These are phyloP conservation scores for Chlamydomonas sp. DNA, from an alignment of 139 green algal genomes.

Conservation along the genomic window DNA sequence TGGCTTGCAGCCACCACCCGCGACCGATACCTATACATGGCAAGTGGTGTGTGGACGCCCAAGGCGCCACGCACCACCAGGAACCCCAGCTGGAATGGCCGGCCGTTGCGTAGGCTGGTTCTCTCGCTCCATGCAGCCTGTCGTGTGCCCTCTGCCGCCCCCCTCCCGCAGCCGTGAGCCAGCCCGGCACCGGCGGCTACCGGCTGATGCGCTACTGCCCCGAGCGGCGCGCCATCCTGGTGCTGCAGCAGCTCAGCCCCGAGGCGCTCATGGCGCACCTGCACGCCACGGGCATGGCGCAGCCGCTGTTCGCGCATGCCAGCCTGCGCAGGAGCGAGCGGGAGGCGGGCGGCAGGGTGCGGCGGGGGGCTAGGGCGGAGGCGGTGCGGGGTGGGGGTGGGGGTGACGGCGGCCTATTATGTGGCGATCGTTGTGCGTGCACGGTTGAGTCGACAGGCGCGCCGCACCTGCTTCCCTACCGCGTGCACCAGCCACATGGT, in stretches of 20 bases:
- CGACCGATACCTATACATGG: too few species aligned
- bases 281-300: constrained; percentile 20
- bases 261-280: constrained; percentile 24
- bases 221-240: background rate
- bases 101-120: too few species aligned
- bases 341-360: background rate
- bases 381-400: background rate
- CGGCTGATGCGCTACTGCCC: constrained; percentile 26
- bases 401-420: background rate
- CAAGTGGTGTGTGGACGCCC: too few species aligned
- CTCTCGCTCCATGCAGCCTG: background rate
- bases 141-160: background rate
- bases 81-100: too few species aligned
- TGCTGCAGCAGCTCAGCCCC: background rate
- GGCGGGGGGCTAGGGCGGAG: background rate
- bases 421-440: too few species aligned
- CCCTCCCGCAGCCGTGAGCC: background rate
- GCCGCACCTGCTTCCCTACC: too few species aligned
- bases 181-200: constrained; percentile 11
- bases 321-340: background rate
- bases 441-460: too few species aligned
- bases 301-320: constrained; percentile 16
- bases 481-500: too few species aligned
- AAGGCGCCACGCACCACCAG: too few species aligned
- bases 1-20: too few species aligned